Base-by-base conservation (phyloP, 352 stramenopile genomes). In the Plasmopara muralis region DNA sequence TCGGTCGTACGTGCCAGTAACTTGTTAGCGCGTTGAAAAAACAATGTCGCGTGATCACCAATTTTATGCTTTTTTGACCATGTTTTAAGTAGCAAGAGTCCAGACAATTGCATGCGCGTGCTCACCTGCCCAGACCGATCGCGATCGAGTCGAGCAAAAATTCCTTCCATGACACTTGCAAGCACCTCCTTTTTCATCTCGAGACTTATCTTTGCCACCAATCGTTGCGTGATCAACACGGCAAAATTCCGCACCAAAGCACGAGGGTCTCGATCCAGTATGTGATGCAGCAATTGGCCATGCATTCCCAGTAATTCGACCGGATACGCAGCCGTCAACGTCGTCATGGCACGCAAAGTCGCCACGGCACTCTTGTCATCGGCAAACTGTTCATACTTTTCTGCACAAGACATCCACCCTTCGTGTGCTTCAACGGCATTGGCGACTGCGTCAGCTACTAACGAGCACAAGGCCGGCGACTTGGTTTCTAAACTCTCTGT, bases 341-440 rank as follows among this genome's bases (percentile, higher is more conserved):
- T 64, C 33, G 66, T 72, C 63, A 76, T 74, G 0, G 55, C 50
- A 15, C 64, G 60, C 4, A 76, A 8, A 25, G 50, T 64, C 9
- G 47, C 51, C 4, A 76, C 47, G 6, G 66, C 70, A 35, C 57
- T 62, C 30, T 67, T 64, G 34, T 72, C 64, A 50, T 72, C 64
- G 18, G 54, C 64, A 1, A 70, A 14, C 18, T 42, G 31, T n/a
- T 80, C 62, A 41, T 77, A 83, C 30, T 68, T 35, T 31, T 62
- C 57, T 0, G 62, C 67, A 39, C 70, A 83, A 15, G 69, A 47
- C 4, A 50, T 71, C 73, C 73, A 83, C 6, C 62, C 65, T 51
- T 80, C 43, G 4, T 67, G 52, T 10, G 68, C 68, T 38, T 77
- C 64, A 0, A 20, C 38, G 6, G 41, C 12, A 16, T 16, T 70